Percentiles rank a stretch among this genome's conserved stretches.
phyloP scores from a whole-genome alignment of 257 asterid species.

The Nemophila menziesii region DNA sequence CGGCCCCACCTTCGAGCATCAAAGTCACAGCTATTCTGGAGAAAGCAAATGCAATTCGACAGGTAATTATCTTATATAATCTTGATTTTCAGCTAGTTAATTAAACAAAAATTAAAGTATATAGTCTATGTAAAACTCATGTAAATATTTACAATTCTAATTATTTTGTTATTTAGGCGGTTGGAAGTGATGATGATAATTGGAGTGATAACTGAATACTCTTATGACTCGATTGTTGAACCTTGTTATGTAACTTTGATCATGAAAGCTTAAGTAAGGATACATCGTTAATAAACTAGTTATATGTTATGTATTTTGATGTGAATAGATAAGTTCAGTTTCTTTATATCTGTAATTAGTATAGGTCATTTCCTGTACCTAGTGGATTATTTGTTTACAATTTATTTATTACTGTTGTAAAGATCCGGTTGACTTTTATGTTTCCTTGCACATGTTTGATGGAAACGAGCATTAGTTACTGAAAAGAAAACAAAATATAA shows the following conservation, averaged over 20 bases:
- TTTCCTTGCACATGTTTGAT: no score
- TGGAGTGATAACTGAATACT: conserved; percentile 35
- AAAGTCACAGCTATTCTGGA: conserved; percentile 73
- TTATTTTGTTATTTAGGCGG: conserved; percentile 43
- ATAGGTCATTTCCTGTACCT: conserved; percentile 7
- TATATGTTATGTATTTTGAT: conserved; percentile 3
- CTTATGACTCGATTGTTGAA: background rate
- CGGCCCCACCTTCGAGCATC: conserved; percentile 35
- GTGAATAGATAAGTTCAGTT: conserved; percentile 13
- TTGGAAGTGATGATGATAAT: conserved; percentile 64
- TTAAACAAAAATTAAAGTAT: background rate
- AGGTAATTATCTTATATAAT: conserved; percentile 29
- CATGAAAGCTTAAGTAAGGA: conserved; percentile 7
- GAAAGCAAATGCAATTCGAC: conserved; percentile 90
- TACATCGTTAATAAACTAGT: background rate
- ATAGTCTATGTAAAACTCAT: background rate
- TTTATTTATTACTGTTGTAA: conserved; percentile 6
- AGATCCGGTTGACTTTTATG: background rate
- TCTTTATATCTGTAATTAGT: conserved; percentile 11
- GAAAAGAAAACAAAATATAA: no score
- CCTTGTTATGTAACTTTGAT: conserved; percentile 9
- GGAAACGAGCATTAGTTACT: no score
- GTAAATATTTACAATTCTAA: background rate
- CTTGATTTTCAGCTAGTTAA: conserved; percentile 12
- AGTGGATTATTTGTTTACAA: background rate